Evolutionary conservation across 176 grass and related monocot species (phyloP).

Genomic region (Metroxylon sagu): DNA sequence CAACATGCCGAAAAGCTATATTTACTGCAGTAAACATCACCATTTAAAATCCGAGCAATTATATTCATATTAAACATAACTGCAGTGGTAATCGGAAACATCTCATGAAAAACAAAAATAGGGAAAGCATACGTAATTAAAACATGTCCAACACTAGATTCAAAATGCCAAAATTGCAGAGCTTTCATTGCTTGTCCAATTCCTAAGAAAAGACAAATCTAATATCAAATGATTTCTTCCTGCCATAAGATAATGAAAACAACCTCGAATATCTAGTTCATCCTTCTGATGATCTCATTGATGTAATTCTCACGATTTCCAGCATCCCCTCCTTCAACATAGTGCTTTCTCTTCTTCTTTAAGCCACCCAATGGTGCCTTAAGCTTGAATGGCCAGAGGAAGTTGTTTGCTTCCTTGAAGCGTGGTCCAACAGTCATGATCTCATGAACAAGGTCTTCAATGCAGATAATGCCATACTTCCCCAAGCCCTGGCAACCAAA

Average conservation of each 20-base stretch:
- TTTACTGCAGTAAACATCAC: no score
- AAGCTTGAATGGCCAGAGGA: slow-evolving; percentile 69
- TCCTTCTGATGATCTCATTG: slow-evolving; percentile 61
- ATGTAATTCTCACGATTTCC: slow-evolving; percentile 73
- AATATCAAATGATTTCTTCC: neutral
- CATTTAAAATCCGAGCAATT: no score
- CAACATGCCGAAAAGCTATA: no score
- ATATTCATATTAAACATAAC: no score
- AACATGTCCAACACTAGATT: slow-evolving; percentile 1
- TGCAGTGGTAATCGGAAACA: no score
- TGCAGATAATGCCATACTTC: slow-evolving; percentile 54
- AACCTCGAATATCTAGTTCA: slow-evolving; percentile 35
- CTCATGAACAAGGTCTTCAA: slow-evolving; percentile 64
- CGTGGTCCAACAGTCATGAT: slow-evolving; percentile 54
- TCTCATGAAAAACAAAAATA: neutral
- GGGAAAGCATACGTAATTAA: neutral
- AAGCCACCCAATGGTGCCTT: slow-evolving; percentile 53
- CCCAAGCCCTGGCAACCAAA: slow-evolving; percentile 34
- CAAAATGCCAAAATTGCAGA: slow-evolving; percentile 33
- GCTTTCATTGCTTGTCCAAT: slow-evolving; percentile 6
- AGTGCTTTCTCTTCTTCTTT: slow-evolving; percentile 61
- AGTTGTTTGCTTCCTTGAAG: slow-evolving; percentile 68
- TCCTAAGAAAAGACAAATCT: slow-evolving; percentile 13
- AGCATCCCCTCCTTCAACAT: slow-evolving; percentile 48
- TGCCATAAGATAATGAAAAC: neutral